Base-by-base conservation (phyloP, 441 rosid species). In the Aquilaria agallochum region DNA sequence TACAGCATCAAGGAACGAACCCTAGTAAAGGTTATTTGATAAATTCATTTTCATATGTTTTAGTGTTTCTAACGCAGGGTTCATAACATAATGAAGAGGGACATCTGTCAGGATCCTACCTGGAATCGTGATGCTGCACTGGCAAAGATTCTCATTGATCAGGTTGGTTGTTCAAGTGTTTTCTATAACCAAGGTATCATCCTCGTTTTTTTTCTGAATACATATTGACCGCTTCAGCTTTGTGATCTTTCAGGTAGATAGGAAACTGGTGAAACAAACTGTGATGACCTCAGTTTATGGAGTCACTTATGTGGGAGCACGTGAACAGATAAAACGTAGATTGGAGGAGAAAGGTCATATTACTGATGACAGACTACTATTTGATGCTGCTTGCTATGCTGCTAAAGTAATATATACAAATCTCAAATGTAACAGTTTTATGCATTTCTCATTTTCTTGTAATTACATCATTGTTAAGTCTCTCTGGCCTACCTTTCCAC, bases 271-370 rank as follows among this genome's bases (percentile, higher is more conserved):
- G 58, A 91, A 91, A 64, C 99, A 94, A 72, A 94, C 99, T 0
- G 99, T 94, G 69, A 94, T 94, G 99, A 94, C 99, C 65, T 94
- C 99, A 62, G 99, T 94, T 45, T 94, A 94, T 86, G 99, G 97
- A 71, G 99, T 94, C 62, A 94, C 99, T 56, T 94, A 76, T 77
- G 85, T 89, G 53, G 99, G 99, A 52, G 99, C 99, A 49, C 96
- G 99, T 58, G 97, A 91, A 69, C 99, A 94, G 70, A 94, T 91
- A 77, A 89, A 82, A 79, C 79, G 83, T 81, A 84, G 97, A 79
- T 82, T 94, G 71, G 86, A 83, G 80, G 97, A 91, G 81, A 89
- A 87, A 76, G 97, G 96, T 66, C 86, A 73, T 59, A 87, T 94
- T 68, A 83, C 86, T 40, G 96, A 94, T 72, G 99, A 91, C 58